Percentiles rank a stretch among this genome's conserved stretches.
Conservation (phyloP, 2,329 filamentous ascomycete species). For the Ascocoryne sarcoides region DNA sequence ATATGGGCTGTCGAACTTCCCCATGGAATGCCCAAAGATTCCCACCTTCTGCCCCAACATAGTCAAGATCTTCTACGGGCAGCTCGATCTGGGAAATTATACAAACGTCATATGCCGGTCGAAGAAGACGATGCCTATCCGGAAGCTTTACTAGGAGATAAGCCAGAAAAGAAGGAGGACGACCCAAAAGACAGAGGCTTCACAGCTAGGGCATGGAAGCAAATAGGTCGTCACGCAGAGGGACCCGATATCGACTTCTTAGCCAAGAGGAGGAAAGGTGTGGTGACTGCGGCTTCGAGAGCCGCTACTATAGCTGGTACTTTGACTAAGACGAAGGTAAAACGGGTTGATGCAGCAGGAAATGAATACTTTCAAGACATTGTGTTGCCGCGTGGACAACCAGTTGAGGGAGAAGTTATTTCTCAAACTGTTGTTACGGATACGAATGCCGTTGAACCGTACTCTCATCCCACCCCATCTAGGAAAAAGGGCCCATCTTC, state of each 20-base stretch:
- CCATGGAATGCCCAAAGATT: conserved; percentile 77
- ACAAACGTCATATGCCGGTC: conserved; percentile 58
- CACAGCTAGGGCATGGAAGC: conserved; percentile 52
- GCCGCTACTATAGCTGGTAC: conserved; percentile 39
- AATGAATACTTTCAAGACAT: conserved; percentile 80
- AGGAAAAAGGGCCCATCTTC: conserved; percentile 48
- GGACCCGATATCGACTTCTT: conserved; percentile 43
- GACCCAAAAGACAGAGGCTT: conserved; percentile 40
- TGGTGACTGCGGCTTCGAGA: conserved; percentile 47
- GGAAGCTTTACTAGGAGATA: conserved; percentile 39
- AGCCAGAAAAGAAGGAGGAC: conserved; percentile 52
- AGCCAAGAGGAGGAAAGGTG: conserved; percentile 53
- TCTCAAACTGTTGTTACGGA: conserved; percentile 52
- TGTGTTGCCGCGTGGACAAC: conserved; percentile 69
- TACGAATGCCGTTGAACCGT: conserved; percentile 38
- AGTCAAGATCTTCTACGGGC: conserved; percentile 77
- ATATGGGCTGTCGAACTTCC: conserved; percentile 69
- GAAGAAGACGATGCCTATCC: conserved; percentile 51
- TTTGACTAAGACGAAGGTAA: conserved; percentile 71
- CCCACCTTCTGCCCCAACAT: conserved; percentile 64
- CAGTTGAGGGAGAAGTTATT: conserved; percentile 73
- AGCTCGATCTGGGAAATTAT: conserved; percentile 67
- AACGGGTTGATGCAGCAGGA: conserved; percentile 67
- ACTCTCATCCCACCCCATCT: conserved; percentile 37
- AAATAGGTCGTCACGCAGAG: conserved; percentile 50